These are phyloP conservation scores for Coemansia furcata DNA, from an alignment of 192 early-diverging fungal species.

Conservation along the genomic window DNA sequence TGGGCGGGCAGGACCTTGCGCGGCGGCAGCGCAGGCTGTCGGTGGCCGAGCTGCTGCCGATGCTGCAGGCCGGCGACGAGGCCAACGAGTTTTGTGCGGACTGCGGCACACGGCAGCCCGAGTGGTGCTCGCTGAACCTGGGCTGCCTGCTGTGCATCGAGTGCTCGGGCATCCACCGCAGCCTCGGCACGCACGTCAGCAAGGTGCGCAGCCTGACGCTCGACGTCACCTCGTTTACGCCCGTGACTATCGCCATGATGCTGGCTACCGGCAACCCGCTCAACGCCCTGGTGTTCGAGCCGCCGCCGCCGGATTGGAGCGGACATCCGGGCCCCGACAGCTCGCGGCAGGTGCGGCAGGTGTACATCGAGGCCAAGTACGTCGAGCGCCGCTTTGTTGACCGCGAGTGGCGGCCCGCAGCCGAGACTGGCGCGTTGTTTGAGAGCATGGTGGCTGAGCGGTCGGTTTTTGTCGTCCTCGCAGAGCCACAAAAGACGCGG, in stretches of 20 bases:
- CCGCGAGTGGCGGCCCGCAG: conserved; percentile 19
- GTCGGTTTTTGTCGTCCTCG: neutral
- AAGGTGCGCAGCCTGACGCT: conserved; percentile 82
- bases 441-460: neutral
- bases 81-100: conserved; percentile 56
- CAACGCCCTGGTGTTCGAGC: conserved; percentile 26
- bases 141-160: conserved; percentile 83
- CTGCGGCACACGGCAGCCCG: conserved; percentile 61
- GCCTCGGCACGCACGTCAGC: conserved; percentile 85
- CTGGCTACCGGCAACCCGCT: conserved; percentile 33
- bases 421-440: conserved; percentile 18
- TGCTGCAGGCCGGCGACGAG: conserved; percentile 15
- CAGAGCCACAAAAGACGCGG: neutral
- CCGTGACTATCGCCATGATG: conserved; percentile 34
- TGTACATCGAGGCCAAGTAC: conserved; percentile 73
- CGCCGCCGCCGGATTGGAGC: neutral
- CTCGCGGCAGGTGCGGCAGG: conserved; percentile 54
- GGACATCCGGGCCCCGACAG: conserved; percentile 38
- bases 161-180: conserved; percentile 91
- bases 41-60: conserved; percentile 15
- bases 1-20: neutral
- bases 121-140: conserved; percentile 87
- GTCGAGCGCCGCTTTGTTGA: conserved; percentile 50
- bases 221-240: conserved; percentile 62
- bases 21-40: neutral